These are phyloP conservation scores for Ceratocystiopsis sp. DNA, from an alignment of 2,329 filamentous ascomycete species.

Conservation along the genomic window DNA sequence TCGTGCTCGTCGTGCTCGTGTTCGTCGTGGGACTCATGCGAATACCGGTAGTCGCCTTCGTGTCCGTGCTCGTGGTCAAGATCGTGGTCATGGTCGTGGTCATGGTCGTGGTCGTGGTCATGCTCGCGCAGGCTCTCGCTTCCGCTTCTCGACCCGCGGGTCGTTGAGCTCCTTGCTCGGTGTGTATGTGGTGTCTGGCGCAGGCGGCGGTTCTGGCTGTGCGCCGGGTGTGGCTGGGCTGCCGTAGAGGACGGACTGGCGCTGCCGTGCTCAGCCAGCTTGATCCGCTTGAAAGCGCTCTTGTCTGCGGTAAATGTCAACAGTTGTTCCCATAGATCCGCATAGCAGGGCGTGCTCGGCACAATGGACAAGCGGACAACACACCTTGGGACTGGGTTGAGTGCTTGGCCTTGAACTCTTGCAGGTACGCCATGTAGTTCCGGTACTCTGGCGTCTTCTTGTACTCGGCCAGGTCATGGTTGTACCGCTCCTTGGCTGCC, in stretches of 20 bases:
- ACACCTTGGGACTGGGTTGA: slow-evolving; percentile 37
- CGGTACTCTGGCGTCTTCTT: slow-evolving; percentile 58
- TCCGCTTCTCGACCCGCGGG: slow-evolving; percentile 23
- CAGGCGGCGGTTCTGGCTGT: slow-evolving; percentile 17
- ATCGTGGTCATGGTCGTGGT: background rate
- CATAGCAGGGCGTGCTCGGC: background rate
- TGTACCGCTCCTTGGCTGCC: slow-evolving; percentile 59
- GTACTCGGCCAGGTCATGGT: slow-evolving; percentile 53
- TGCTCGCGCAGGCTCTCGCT: slow-evolving; percentile 28
- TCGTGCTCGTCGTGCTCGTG: background rate
- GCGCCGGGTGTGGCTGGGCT: slow-evolving; percentile 19
- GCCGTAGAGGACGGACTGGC: slow-evolving; percentile 14
- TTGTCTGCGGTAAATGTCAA: slow-evolving; percentile 19
- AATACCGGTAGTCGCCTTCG: slow-evolving; percentile 12
- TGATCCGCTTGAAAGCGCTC: slow-evolving; percentile 32
- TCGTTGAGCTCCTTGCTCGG: too few species aligned
- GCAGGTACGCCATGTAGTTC: slow-evolving; percentile 53
- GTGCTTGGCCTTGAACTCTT: slow-evolving; percentile 64
- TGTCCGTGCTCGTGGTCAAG: background rate
- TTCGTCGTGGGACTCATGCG: slow-evolving; percentile 12
- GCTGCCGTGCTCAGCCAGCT: slow-evolving; percentile 22
- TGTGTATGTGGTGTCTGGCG: too few species aligned
- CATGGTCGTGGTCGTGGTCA: slow-evolving; percentile 25
- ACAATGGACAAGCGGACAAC: slow-evolving; percentile 5
- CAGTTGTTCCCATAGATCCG: background rate